A percentile compares a stretch with the other conserved stretches of the same genome.
phyloP scores from a whole-genome alignment of 208 protist species.

The Crithidia fasciculata region DNA sequence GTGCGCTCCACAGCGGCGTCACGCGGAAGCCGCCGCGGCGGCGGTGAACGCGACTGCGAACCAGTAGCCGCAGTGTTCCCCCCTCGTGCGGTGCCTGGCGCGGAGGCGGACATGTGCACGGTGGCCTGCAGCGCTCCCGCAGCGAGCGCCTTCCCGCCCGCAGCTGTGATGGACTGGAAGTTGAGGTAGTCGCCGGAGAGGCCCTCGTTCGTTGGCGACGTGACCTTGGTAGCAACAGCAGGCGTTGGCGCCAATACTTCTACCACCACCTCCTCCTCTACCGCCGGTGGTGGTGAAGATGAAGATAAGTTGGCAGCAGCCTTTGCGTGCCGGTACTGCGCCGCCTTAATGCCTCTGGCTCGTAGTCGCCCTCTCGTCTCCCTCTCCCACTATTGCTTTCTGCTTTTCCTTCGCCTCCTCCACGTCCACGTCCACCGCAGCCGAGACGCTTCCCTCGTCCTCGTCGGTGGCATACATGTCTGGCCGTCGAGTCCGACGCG shows the following conservation, averaged over 20 bases:
- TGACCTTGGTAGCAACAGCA: no score
- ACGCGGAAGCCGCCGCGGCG: no score
- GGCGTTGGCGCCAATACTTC: background rate
- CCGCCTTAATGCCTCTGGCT: constrained; percentile 32
- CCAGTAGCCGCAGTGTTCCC: no score
- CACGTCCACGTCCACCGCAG: background rate
- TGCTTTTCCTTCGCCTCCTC: background rate
- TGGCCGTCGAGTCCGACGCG: constrained; percentile 7
- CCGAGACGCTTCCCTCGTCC: constrained; percentile 5
- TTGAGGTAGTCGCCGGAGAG: constrained; percentile 64
- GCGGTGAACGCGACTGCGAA: no score
- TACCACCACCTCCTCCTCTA: background rate
- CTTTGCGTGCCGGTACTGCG: constrained; percentile 18
- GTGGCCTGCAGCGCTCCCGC: constrained; percentile 53
- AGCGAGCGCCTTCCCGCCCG: constrained; percentile 14
- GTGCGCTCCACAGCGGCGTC: background rate
- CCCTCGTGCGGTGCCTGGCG: no score
- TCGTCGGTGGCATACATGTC: constrained; percentile 26
- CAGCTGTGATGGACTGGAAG: constrained; percentile 26
- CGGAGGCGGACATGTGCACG: constrained; percentile 10
- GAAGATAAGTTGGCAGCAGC: no score
- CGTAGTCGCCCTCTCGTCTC: constrained; percentile 54
- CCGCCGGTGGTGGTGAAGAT: background rate
- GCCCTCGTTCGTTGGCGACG: constrained; percentile 24
- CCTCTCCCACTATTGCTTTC: background rate